These are phyloP conservation scores for Aureobasidium pullulans DNA, from an alignment of 2,329 filamentous ascomycete genomes.

Conservation along the genomic window DNA sequence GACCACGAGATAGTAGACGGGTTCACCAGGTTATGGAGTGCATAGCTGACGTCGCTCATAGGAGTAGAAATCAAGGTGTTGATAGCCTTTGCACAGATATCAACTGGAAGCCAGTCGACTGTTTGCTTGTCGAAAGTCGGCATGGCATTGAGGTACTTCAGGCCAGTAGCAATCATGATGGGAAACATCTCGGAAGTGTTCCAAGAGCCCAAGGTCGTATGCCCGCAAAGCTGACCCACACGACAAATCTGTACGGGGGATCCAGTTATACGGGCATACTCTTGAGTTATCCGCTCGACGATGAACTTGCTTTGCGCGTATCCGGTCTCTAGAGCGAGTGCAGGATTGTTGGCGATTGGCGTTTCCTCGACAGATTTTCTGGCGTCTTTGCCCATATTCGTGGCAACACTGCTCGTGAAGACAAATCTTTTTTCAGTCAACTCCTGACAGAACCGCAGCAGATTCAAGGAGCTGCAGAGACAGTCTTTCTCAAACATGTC, in stretches of 20 bases:
- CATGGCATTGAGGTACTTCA: constrained; percentile 13
- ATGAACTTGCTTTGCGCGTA: constrained; percentile 18
- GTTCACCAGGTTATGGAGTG: constrained; percentile 16
- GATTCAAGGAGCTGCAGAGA: constrained; percentile 24
- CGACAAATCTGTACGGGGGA: constrained; percentile 12
- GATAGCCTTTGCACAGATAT: constrained; percentile 13
- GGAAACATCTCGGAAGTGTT: constrained; percentile 17
- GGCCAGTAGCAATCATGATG: constrained; percentile 16
- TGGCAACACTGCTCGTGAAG: constrained; percentile 16
- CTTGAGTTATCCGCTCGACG: constrained; percentile 12
- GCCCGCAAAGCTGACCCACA: constrained; percentile 16
- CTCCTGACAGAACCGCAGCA: constrained; percentile 23
- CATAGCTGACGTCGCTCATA: not conserved
- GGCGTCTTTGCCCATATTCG: constrained; percentile 13
- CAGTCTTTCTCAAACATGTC: constrained; percentile 26
- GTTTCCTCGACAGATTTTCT: not conserved
- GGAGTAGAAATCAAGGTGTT: not conserved
- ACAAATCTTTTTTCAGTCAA: constrained; percentile 19
- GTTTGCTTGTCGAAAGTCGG: constrained; percentile 2
- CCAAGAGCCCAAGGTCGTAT: constrained; percentile 11
- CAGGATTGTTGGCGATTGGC: constrained; percentile 9
- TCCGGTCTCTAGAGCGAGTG: constrained; percentile 13
- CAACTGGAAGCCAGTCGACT: constrained; percentile 16
- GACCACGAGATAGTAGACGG: constrained; percentile 11
- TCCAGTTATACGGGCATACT: not conserved